Base-by-base conservation (phyloP, 2,329 filamentous ascomycete species). In the Dryadomyces quercus-mongolicae region DNA sequence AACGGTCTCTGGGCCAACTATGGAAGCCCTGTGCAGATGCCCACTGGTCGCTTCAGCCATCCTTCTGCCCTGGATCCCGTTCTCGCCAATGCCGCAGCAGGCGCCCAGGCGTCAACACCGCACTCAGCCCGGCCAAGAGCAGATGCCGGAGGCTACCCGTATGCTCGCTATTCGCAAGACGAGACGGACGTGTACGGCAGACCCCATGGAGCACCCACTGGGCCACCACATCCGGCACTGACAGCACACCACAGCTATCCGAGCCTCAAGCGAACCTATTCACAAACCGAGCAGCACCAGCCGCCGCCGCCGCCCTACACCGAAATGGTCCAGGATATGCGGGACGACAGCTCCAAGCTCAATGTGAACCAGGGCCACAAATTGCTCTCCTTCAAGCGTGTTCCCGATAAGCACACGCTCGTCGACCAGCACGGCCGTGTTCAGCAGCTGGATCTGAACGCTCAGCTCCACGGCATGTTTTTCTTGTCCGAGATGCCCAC, bases 401-500 rank as follows among this genome's bases (percentile, higher is more conserved):
- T 72, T 9, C 75, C 76, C 59, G 78, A 82, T 64, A 82, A 81
- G 69, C 71, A 77, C 67, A 81, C 78, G 44, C 74, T 82, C 50
- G 72, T 82, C 56, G 78, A 82, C 62, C 72, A 75, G 59, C 77
- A 80, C 63, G 78, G 78, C 46, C 75, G 76, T 46, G 75, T 81
- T 60, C 78, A 81, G 63, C 76, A 80, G 60, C 71, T 82, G n/a
- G 79, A 82, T 60, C 68, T 82, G 42, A 77, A 78, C 8, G 86
- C 87, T 16, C 86, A 92, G 70, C 80, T 92, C 34, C 86, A 91
- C 65, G 87, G 87, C 71, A 91, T 92, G 86, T 92, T 92, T 72
- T 92, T 92, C 67, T 74, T 92, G 36, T 89, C 87, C 34, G 87
- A 92, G 66, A 86, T 86, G 71, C 84, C 85, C 1, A 78, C 84